Evolutionary conservation across 1,284 basidiomycete genomes (phyloP).

Genomic region (Rhodotorula sp.): DNA sequence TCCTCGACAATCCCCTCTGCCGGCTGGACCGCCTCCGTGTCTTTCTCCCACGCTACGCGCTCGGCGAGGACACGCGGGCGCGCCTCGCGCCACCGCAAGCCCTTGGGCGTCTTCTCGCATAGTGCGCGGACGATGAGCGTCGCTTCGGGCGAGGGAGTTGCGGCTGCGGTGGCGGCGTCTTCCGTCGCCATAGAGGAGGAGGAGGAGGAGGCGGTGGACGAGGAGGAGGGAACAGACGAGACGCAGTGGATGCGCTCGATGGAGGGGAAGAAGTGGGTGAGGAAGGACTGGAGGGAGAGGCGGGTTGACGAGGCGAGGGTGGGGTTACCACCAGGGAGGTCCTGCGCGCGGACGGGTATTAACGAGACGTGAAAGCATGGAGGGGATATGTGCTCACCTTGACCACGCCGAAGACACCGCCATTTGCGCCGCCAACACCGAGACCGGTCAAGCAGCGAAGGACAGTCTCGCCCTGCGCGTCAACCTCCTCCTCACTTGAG

Average conservation of each 20-base stretch:
- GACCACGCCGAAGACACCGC: constrained; percentile 68
- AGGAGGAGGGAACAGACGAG: constrained; percentile 55
- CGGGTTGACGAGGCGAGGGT: constrained; percentile 58
- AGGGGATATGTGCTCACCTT: constrained; percentile 54
- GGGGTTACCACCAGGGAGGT: constrained; percentile 59
- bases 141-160: constrained; percentile 59
- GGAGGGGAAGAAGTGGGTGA: constrained; percentile 91
- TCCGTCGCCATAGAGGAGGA: constrained; percentile 50
- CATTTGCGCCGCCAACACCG: constrained; percentile 62
- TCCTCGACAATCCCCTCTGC: constrained; percentile 51
- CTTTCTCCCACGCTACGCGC: constrained; percentile 49
- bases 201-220: constrained; percentile 55
- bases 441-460: constrained; percentile 69
- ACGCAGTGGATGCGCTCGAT: constrained; percentile 61
- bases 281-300: constrained; percentile 87
- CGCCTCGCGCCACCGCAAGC: constrained; percentile 79
- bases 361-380: constrained; percentile 32
- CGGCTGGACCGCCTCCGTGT: background rate
- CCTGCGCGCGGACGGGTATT: background rate
- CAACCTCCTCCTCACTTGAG: constrained; percentile 78
- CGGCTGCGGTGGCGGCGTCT: background rate
- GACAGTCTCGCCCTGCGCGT: constrained; percentile 82
- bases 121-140: constrained; percentile 71
- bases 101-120: constrained; percentile 68
- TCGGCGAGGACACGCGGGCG: constrained; percentile 81